Percentiles rank a stretch among this genome's conserved stretches.
Conservation (phyloP, 73 alveolate species). For the Tetrahymena malaccensis region DNA sequence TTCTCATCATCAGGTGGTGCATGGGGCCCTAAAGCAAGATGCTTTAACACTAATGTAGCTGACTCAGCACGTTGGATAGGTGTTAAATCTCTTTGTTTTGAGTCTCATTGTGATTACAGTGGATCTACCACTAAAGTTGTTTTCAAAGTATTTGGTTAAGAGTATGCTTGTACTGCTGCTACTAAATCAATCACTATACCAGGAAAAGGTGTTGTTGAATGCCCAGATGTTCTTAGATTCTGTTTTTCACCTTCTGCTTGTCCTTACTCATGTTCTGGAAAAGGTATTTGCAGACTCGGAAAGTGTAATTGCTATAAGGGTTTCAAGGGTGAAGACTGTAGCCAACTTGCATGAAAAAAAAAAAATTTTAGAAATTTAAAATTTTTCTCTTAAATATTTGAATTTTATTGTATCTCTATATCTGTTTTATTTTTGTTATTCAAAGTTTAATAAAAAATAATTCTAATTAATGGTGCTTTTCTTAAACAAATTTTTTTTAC, state of each 20-base stretch:
- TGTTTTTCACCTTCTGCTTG: neutral
- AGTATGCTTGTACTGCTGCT: neutral
- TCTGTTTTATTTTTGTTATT: too few species aligned
- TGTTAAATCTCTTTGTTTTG: neutral
- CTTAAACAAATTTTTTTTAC: too few species aligned
- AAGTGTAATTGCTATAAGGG: neutral
- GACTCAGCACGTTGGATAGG: neutral
- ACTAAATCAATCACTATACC: neutral
- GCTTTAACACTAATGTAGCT: neutral
- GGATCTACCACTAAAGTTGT: neutral
- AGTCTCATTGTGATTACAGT: neutral
- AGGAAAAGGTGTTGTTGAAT: neutral
- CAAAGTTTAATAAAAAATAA: too few species aligned
- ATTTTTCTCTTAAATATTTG: too few species aligned
- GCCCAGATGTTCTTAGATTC: neutral
- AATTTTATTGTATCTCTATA: neutral
- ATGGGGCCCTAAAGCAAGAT: neutral
- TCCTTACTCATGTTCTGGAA: neutral
- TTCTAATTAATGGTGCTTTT: too few species aligned
- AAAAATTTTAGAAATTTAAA: neutral
- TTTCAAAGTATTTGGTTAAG: neutral
- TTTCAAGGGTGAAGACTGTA: neutral
- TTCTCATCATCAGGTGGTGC: neutral
- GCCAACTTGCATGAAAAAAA: neutral
- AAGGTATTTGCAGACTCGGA: neutral